Evolutionary conservation across 176 grass and related monocot genomes (phyloP).

Genomic region (Tillandsia fasciculata): DNA sequence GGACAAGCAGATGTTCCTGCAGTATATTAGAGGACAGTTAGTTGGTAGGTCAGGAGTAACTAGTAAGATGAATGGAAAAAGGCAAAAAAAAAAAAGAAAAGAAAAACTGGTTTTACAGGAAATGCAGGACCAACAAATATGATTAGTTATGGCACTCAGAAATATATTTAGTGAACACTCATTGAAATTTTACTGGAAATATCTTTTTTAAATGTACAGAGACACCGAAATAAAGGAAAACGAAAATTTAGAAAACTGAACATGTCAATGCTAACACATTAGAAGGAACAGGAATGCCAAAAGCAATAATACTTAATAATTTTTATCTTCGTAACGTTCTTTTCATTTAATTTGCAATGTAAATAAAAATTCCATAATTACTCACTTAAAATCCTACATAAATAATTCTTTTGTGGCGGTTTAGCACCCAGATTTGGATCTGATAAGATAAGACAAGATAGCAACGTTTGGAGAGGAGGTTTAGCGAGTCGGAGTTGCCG

Average conservation of each 20-base stretch:
- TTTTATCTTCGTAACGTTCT: too few species aligned
- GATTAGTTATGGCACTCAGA: background rate
- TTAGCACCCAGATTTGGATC: background rate
- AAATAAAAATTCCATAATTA: background rate
- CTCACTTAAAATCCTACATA: background rate
- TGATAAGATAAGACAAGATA: too few species aligned
- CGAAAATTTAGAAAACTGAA: background rate
- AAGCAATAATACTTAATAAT: too few species aligned
- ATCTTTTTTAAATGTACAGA: background rate
- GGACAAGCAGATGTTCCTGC: slow-evolving; percentile 91
- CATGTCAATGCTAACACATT: background rate
- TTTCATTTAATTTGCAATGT: too few species aligned
- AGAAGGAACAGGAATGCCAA: too few species aligned
- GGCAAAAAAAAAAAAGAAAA: background rate
- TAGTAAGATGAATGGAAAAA: background rate
- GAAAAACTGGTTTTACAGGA: background rate
- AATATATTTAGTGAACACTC: background rate
- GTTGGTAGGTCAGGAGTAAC: background rate
- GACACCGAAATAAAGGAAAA: background rate
- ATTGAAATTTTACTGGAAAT: background rate
- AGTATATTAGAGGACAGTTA: slow-evolving; percentile 8
- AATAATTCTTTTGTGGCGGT: background rate
- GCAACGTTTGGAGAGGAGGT: too few species aligned
- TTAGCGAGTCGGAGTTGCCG: too few species aligned
- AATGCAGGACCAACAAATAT: background rate